Conservation (phyloP, 2,329 filamentous ascomycete species). For the Gaeumannomyces sp. region DNA sequence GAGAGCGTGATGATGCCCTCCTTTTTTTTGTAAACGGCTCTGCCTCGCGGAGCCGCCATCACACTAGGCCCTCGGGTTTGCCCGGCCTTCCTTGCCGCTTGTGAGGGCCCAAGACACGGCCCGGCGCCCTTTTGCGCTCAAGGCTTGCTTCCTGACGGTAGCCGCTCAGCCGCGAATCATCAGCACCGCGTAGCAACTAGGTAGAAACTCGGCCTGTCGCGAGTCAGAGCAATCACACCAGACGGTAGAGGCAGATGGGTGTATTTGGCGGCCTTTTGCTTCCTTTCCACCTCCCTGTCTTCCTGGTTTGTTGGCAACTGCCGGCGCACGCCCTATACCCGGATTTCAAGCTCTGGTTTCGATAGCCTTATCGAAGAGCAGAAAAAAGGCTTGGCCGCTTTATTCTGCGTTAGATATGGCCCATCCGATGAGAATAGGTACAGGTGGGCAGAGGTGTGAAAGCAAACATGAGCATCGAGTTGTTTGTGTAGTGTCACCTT, state of each 20-base stretch:
- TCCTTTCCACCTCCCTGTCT: background rate
- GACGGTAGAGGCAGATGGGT: background rate
- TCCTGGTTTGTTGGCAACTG: no score
- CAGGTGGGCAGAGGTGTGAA: background rate
- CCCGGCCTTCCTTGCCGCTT: background rate
- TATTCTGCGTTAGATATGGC: no score
- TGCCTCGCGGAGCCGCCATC: conserved; percentile 58
- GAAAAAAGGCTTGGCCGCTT: background rate
- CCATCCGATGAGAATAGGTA: background rate
- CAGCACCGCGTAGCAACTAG: background rate
- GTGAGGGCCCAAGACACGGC: background rate
- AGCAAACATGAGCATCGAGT: no score
- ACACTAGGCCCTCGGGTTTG: background rate
- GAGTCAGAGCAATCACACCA: background rate
- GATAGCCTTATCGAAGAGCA: background rate
- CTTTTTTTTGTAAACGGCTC: conserved; percentile 88
- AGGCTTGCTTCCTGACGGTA: background rate
- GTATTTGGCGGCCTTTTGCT: background rate
- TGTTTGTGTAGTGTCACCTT: background rate
- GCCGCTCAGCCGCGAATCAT: background rate
- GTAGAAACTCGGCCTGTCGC: background rate
- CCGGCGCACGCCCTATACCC: no score
- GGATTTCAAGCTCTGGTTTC: background rate
- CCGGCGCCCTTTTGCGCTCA: background rate
- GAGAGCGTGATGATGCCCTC: conserved; percentile 77